Evolutionary conservation across 2,329 filamentous ascomycete species (phyloP).

Genomic region (Colletotrichum tropicicola): DNA sequence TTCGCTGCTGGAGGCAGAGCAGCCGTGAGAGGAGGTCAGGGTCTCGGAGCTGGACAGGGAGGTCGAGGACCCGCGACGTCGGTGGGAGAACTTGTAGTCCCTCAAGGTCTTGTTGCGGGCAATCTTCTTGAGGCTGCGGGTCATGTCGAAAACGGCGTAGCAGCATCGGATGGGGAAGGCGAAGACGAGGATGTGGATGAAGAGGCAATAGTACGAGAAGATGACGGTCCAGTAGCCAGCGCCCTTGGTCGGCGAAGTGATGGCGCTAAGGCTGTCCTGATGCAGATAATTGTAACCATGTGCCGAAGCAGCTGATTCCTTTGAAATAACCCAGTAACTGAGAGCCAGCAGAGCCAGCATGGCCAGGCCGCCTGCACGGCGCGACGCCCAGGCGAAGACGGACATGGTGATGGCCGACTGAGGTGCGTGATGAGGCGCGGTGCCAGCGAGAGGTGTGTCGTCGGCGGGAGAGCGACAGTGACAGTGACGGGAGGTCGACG

Average conservation of each 20-base stretch:
- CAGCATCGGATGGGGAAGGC: slow-evolving; percentile 70
- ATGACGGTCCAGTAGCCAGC: slow-evolving; percentile 60
- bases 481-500: slow-evolving; percentile 5
- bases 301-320: slow-evolving; percentile 53
- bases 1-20: slow-evolving; percentile 59
- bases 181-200: slow-evolving; percentile 72
- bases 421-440: not conserved
- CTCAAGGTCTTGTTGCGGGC: slow-evolving; percentile 54
- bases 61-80: slow-evolving; percentile 61
- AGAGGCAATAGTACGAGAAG: slow-evolving; percentile 72
- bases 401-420: slow-evolving; percentile 51
- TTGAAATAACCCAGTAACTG: slow-evolving; percentile 64
- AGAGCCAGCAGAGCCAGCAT: slow-evolving; percentile 59
- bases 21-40: slow-evolving; percentile 55
- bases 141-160: slow-evolving; percentile 68
- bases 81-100: slow-evolving; percentile 55
- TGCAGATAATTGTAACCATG: slow-evolving; percentile 55
- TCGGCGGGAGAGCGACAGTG: slow-evolving; percentile 7
- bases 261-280: slow-evolving; percentile 45
- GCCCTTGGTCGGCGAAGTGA: slow-evolving; percentile 44
- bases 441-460: slow-evolving; percentile 7
- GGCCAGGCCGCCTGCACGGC: slow-evolving; percentile 63
- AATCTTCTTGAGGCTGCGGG: slow-evolving; percentile 56
- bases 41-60: slow-evolving; percentile 67
- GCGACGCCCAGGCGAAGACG: slow-evolving; percentile 62